These are phyloP conservation scores for Strigomonas galati DNA, from an alignment of 208 protist species.

Conservation along the genomic window DNA sequence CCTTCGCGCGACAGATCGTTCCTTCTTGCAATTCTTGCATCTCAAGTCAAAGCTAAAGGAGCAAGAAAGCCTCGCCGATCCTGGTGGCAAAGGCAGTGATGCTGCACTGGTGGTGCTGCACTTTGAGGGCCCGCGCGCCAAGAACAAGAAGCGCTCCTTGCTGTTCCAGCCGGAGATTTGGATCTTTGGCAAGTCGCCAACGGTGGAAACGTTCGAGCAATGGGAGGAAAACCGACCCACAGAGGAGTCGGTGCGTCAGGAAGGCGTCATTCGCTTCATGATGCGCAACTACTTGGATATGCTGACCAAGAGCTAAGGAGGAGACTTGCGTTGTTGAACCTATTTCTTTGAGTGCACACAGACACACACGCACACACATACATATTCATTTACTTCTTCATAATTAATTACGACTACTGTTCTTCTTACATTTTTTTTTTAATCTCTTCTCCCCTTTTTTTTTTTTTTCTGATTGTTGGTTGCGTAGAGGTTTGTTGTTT, in stretches of 20 bases:
- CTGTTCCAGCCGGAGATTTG: constrained; percentile 63
- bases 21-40: too few relatives aligned
- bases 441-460: not conserved
- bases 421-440: not conserved
- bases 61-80: too few relatives aligned
- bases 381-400: not conserved
- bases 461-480: constrained; percentile 13
- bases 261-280: constrained; percentile 74
- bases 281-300: constrained; percentile 76
- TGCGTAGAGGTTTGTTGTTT: not conserved
- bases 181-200: constrained; percentile 66
- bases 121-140: constrained; percentile 72
- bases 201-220: constrained; percentile 55
- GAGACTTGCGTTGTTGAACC: not conserved
- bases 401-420: not conserved
- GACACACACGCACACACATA: not conserved
- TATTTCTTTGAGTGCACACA: not conserved
- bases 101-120: constrained; percentile 81
- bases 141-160: constrained; percentile 64
- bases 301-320: constrained; percentile 50
- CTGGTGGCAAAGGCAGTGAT: constrained; percentile 16
- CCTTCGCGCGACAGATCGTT: not conserved
- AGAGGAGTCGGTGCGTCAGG: constrained; percentile 35
- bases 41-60: too few relatives aligned
- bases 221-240: constrained; percentile 71